phyloP scores from a whole-genome alignment of 305 asterid species.

The Solanum hybrid region DNA sequence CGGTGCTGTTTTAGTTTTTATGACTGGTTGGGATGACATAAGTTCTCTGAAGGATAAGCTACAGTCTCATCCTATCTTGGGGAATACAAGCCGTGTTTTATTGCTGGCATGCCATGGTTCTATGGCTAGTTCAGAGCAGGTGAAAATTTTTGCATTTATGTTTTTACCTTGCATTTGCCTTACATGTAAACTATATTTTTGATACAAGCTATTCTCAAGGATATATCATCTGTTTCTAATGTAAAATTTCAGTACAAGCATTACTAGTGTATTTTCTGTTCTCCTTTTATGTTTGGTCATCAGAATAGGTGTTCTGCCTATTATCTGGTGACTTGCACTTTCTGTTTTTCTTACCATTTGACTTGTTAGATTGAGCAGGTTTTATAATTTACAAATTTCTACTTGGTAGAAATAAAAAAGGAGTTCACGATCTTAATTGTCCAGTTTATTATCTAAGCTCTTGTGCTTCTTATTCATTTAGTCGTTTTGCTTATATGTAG shows the following conservation, averaged over 20 bases:
- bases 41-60: constrained; percentile 74
- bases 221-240: neutral
- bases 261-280: neutral
- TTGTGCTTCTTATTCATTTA: neutral
- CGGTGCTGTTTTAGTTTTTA: constrained; percentile 84
- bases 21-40: constrained; percentile 98
- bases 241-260: neutral
- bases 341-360: neutral
- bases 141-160: constrained; percentile 8
- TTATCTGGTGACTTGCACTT: neutral
- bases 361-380: constrained; percentile 2
- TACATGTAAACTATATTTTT: neutral
- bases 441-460: neutral
- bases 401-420: neutral
- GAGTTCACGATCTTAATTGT: neutral
- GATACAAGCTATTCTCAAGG: neutral
- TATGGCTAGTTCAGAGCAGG: constrained; percentile 65
- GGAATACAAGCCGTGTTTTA: constrained; percentile 62
- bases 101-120: constrained; percentile 91
- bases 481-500: constrained; percentile 31
- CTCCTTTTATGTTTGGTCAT: neutral
- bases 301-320: neutral
- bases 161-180: neutral
- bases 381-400: neutral
- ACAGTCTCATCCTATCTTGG: constrained; percentile 60